Conservation (phyloP, 2,329 filamentous ascomycete genomes). For the Ceratocystis cacaofunesta region DNA sequence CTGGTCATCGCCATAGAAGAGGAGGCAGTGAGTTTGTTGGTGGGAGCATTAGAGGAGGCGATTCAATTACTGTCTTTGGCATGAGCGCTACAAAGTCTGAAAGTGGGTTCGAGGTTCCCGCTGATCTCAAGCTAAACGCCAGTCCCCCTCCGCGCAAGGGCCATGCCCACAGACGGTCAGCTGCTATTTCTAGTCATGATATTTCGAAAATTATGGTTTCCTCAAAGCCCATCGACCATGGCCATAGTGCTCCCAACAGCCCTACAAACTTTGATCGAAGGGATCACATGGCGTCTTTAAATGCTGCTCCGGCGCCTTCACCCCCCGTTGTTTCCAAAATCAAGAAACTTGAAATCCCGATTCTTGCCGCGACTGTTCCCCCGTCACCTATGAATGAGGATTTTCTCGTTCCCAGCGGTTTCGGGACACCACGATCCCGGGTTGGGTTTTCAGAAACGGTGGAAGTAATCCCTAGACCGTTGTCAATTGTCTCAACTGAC, state of each 20-base stretch:
- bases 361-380: background rate
- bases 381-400: background rate
- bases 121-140: slow-evolving; percentile 37
- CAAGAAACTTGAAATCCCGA: background rate
- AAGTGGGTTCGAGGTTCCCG: slow-evolving; percentile 38
- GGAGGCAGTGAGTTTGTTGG: slow-evolving; percentile 80
- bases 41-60: slow-evolving; percentile 46
- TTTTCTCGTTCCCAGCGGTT: background rate
- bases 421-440: slow-evolving; percentile 37
- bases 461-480: slow-evolving; percentile 67
- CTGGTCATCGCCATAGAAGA: slow-evolving; percentile 60
- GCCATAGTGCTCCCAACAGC: slow-evolving; percentile 51
- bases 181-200: slow-evolving; percentile 72
- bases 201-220: slow-evolving; percentile 54
- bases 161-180: slow-evolving; percentile 69
- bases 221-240: slow-evolving; percentile 27
- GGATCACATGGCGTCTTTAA: slow-evolving; percentile 13
- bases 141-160: slow-evolving; percentile 40
- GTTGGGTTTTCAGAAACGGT: slow-evolving; percentile 76
- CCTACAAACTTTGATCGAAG: slow-evolving; percentile 33
- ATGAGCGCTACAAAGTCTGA: slow-evolving; percentile 54
- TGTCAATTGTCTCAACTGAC: slow-evolving; percentile 74
- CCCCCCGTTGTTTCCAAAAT: background rate
- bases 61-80: slow-evolving; percentile 47
- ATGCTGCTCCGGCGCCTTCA: background rate